These are phyloP conservation scores for Trichoderma aggressivum DNA, from an alignment of 2,329 filamentous ascomycete species.

Conservation along the genomic window DNA sequence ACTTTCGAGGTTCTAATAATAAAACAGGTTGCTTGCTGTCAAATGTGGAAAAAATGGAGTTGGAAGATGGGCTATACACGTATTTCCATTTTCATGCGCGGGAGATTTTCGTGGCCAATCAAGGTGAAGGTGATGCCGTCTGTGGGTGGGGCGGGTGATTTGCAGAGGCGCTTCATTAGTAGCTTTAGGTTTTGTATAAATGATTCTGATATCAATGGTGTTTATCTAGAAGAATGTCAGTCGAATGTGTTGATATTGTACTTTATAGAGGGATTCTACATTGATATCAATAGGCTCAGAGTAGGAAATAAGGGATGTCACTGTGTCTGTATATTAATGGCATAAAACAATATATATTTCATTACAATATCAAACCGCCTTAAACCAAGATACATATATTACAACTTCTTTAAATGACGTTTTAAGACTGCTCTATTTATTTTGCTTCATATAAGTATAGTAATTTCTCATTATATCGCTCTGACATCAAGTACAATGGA, in stretches of 20 bases:
- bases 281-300: not conserved
- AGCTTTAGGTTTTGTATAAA: not conserved
- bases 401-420: not conserved
- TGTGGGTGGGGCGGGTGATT: not conserved
- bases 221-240: not conserved
- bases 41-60: not conserved
- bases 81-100: not conserved
- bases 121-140: not conserved
- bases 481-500: too few relatives aligned
- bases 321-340: not conserved
- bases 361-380: not conserved
- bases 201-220: not conserved
- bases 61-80: not conserved
- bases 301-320: not conserved
- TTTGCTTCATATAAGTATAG: too few relatives aligned
- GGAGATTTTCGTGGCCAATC: not conserved
- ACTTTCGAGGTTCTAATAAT: not conserved
- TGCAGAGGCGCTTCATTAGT: not conserved
- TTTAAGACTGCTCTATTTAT: not conserved
- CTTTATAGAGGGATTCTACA: not conserved
- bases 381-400: not conserved
- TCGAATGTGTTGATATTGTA: not conserved
- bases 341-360: not conserved
- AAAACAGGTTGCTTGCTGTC: not conserved
- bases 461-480: rapidly evolving